These are phyloP conservation scores for Hypoxylon crocopeplum DNA, from an alignment of 495 filamentous ascomycete genomes.

Conservation along the genomic window DNA sequence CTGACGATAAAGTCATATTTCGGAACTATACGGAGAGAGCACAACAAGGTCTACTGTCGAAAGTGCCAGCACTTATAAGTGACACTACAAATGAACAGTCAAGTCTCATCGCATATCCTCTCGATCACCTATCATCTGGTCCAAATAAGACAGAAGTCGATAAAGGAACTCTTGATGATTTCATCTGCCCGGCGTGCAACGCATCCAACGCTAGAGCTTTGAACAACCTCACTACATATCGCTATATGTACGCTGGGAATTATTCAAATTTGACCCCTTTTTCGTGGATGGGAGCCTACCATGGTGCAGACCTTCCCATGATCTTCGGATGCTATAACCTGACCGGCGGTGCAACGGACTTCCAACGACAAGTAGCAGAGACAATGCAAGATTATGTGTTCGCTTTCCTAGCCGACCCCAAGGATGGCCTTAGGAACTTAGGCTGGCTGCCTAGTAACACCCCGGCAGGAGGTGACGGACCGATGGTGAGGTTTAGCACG, in stretches of 20 bases:
- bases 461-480: background rate
- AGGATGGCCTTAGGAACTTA: slow-evolving; percentile 39
- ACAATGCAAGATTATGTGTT: slow-evolving; percentile 53
- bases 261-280: slow-evolving; percentile 53
- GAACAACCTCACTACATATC: slow-evolving; percentile 50
- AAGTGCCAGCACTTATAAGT: slow-evolving; percentile 49
- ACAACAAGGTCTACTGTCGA: slow-evolving; percentile 28
- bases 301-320: slow-evolving; percentile 54
- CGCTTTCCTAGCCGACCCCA: slow-evolving; percentile 53
- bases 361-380: slow-evolving; percentile 46
- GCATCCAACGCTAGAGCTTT: slow-evolving; percentile 33
- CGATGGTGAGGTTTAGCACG: slow-evolving; percentile 29
- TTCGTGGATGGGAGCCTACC: slow-evolving; percentile 59
- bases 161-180: slow-evolving; percentile 39
- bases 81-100: slow-evolving; percentile 52
- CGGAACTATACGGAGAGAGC: slow-evolving; percentile 52
- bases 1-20: slow-evolving; percentile 51
- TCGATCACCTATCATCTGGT: slow-evolving; percentile 40
- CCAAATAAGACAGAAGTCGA: slow-evolving; percentile 43
- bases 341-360: slow-evolving; percentile 38
- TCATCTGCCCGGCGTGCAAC: slow-evolving; percentile 48
- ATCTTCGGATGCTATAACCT: slow-evolving; percentile 53
- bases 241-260: slow-evolving; percentile 60
- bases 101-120: slow-evolving; percentile 44
- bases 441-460: slow-evolving; percentile 25